phyloP scores from a whole-genome alignment of 2,329 filamentous ascomycete species.

The Monilinia laxa region DNA sequence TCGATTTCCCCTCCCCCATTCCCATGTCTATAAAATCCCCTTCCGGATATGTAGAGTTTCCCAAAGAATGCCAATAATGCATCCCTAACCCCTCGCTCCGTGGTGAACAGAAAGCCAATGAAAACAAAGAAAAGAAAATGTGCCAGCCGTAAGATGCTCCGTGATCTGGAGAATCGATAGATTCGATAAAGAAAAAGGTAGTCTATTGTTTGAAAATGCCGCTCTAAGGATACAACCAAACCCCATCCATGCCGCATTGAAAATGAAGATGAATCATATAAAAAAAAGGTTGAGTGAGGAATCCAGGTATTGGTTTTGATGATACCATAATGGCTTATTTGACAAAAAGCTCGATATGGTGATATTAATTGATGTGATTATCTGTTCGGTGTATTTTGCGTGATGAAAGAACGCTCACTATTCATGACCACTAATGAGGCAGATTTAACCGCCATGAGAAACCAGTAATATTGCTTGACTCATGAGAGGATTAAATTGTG shows the following conservation, averaged over 20 bases:
- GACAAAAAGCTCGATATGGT: slow-evolving; percentile 5
- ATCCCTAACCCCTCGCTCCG: slow-evolving; percentile 13
- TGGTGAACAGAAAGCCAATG: slow-evolving; percentile 15
- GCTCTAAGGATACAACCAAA: slow-evolving; percentile 22
- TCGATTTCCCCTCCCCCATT: too few relatives aligned
- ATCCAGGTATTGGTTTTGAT: not conserved
- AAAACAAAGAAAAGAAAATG: slow-evolving; percentile 14
- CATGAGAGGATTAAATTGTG: not conserved
- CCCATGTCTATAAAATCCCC: slow-evolving; percentile 18
- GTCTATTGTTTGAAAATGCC: slow-evolving; percentile 22
- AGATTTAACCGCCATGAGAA: not conserved
- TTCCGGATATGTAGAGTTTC: slow-evolving; percentile 10
- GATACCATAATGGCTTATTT: not conserved
- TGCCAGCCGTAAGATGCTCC: slow-evolving; percentile 12
- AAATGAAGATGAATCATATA: slow-evolving; percentile 11
- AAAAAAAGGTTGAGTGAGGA: slow-evolving; percentile 11
- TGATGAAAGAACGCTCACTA: not conserved
- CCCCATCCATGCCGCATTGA: slow-evolving; percentile 15
- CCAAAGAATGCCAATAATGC: slow-evolving; percentile 11
- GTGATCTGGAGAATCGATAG: slow-evolving; percentile 8
- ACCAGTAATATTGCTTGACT: not conserved
- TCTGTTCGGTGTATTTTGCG: not conserved
- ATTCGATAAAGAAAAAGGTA: slow-evolving; percentile 16
- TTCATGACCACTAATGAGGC: not conserved
- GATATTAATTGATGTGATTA: slow-evolving; percentile 9